Conservation (phyloP, 257 asterid genomes). For the Coffea eugenioides region DNA sequence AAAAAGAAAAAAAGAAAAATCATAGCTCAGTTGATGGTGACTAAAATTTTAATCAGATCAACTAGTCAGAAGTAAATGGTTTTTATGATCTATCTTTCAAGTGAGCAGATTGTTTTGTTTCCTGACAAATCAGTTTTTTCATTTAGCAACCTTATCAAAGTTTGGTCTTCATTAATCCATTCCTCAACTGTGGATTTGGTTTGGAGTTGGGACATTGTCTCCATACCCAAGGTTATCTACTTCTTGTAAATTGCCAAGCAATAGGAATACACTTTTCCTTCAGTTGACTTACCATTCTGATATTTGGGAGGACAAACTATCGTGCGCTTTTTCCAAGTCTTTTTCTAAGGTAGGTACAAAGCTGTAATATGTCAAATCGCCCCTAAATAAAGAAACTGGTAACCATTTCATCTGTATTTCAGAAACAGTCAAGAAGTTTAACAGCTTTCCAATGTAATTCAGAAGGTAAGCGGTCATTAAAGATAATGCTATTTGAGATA, state of each 20-base stretch:
- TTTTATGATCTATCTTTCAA: no score
- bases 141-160: neutral
- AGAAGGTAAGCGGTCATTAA: neutral
- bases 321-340: conserved; percentile 4
- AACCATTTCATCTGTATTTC: neutral
- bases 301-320: neutral
- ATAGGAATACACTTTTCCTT: neutral
- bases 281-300: neutral
- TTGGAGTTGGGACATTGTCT: neutral
- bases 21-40: no score
- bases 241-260: conserved; percentile 11
- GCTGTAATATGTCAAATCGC: neutral
- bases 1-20: no score
- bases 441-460: neutral
- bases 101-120: neutral
- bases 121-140: neutral
- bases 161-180: no score
- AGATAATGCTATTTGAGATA: neutral
- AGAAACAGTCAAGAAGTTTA: neutral
- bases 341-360: conserved; percentile 2
- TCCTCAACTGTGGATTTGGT: neutral
- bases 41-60: no score
- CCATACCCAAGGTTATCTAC: neutral
- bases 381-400: neutral
- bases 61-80: neutral